Percentiles rank a stretch among this genome's conserved stretches.
These are phyloP conservation scores for Lathyrus sativus DNA, from an alignment of 306 rosid species.

Conservation along the genomic window DNA sequence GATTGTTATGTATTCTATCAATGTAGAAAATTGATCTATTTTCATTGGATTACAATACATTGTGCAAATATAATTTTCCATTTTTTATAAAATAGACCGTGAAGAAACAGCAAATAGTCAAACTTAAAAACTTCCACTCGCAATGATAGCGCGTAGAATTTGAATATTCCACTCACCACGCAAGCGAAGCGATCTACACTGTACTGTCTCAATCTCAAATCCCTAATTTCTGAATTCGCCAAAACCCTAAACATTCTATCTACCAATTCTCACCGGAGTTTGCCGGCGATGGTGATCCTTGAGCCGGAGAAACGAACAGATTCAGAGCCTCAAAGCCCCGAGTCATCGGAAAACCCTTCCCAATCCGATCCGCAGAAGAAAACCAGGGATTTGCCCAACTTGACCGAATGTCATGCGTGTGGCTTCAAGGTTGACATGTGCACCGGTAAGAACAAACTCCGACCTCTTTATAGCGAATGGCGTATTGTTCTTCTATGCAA, in stretches of 20 bases:
- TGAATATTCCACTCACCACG: conserved; percentile 11
- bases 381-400: conserved; percentile 71
- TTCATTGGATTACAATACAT: too few species aligned
- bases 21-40: too few species aligned
- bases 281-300: conserved; percentile 32
- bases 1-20: too few species aligned
- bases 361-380: conserved; percentile 45
- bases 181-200: background rate
- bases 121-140: conserved; percentile 15
- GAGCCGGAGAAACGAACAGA: conserved; percentile 26
- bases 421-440: conserved; percentile 58
- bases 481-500: conserved; percentile 77
- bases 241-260: conserved; percentile 36
- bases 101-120: background rate
- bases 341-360: conserved; percentile 25
- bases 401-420: conserved; percentile 73
- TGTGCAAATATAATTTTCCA: too few species aligned
- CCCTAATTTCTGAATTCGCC: conserved; percentile 3
- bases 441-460: conserved; percentile 59
- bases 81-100: too few species aligned
- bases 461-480: conserved; percentile 74
- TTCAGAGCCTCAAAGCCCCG: background rate
- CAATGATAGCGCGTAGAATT: conserved; percentile 32
- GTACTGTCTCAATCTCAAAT: background rate
- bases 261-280: conserved; percentile 12